These are phyloP conservation scores for Penicillium longicatenatum DNA, from an alignment of 495 filamentous ascomycete species.

Conservation along the genomic window DNA sequence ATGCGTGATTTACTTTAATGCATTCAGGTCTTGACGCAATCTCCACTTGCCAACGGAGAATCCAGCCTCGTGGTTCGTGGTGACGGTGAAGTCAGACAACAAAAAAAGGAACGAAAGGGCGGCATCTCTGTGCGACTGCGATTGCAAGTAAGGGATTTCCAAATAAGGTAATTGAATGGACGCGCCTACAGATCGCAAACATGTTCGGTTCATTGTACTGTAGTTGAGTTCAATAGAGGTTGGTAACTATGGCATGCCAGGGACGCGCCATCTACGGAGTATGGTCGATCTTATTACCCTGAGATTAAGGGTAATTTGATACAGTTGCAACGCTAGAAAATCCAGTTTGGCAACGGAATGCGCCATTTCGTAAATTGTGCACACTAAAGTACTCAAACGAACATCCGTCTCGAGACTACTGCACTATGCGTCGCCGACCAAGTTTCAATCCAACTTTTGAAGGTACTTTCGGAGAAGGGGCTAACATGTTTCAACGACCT, in stretches of 20 bases:
- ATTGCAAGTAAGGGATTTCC: conserved; percentile 28
- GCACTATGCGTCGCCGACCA: conserved; percentile 19
- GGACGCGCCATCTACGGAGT: conserved; percentile 6
- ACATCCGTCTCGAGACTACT: conserved; percentile 13
- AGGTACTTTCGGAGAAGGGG: conserved; percentile 7
- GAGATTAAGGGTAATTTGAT: neutral
- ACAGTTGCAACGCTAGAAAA: neutral
- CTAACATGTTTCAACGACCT: neutral
- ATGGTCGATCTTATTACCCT: conserved; percentile 7
- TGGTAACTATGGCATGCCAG: conserved; percentile 21
- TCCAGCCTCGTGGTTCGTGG: conserved; percentile 14
- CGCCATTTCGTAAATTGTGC: conserved; percentile 2
- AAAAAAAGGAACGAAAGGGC: conserved; percentile 5
- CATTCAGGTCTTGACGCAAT: neutral
- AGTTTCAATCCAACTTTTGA: conserved; percentile 12
- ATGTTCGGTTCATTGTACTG: conserved; percentile 10
- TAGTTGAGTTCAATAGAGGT: conserved; percentile 2
- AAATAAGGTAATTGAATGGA: conserved; percentile 19
- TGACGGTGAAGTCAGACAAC: neutral
- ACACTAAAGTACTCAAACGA: conserved; percentile 1
- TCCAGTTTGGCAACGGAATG: conserved; percentile 10
- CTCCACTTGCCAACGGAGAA: conserved; percentile 5
- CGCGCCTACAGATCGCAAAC: conserved; percentile 22
- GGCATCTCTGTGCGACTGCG: conserved; percentile 21
- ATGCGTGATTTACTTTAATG: neutral